Evolutionary conservation across 352 stramenopile genomes (phyloP).

Genomic region (Peronospora farinosa): DNA sequence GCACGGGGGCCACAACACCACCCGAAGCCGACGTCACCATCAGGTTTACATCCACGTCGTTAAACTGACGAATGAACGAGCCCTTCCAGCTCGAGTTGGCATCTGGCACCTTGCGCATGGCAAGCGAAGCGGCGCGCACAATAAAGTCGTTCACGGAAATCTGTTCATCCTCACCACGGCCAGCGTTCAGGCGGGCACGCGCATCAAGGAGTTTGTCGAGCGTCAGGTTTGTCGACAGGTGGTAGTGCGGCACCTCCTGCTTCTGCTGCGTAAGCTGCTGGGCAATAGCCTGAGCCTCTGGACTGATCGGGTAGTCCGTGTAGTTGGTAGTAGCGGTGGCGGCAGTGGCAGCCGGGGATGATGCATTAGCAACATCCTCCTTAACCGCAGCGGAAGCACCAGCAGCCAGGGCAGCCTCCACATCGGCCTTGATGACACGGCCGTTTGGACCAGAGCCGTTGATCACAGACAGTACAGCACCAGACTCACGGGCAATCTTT

Average conservation of each 20-base stretch:
- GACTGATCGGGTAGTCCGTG: conserved; percentile 90
- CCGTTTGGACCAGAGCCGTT: conserved; percentile 83
- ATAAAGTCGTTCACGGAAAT: conserved; percentile 98
- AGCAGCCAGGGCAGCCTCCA: conserved; percentile 85
- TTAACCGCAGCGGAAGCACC: conserved; percentile 31
- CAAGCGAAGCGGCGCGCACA: conserved; percentile 92
- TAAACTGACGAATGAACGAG: conserved; percentile 92
- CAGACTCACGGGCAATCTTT: conserved; percentile 81
- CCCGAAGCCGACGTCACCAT: conserved; percentile 59
- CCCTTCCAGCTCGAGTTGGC: conserved; percentile 84
- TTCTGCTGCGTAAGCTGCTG: conserved; percentile 91
- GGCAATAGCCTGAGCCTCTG: conserved; percentile 69
- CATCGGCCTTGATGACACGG: conserved; percentile 91
- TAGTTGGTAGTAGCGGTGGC: conserved; percentile 66
- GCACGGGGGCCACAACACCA: conserved; percentile 95
- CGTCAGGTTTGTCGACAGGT: conserved; percentile 92
- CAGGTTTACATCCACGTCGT: conserved; percentile 93
- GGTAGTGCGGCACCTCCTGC: conserved; percentile 94
- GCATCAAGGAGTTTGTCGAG: conserved; percentile 88
- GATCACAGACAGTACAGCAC: conserved; percentile 56
- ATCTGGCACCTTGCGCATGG: conserved; percentile 94
- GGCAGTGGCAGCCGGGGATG: conserved; percentile 21
- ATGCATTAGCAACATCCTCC: conserved; percentile 22
- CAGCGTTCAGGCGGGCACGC: conserved; percentile 89
- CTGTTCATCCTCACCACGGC: conserved; percentile 86